Evolutionary conservation across 1,284 basidiomycete genomes (phyloP).

Genomic region (Cutaneotrichosporon sp.): DNA sequence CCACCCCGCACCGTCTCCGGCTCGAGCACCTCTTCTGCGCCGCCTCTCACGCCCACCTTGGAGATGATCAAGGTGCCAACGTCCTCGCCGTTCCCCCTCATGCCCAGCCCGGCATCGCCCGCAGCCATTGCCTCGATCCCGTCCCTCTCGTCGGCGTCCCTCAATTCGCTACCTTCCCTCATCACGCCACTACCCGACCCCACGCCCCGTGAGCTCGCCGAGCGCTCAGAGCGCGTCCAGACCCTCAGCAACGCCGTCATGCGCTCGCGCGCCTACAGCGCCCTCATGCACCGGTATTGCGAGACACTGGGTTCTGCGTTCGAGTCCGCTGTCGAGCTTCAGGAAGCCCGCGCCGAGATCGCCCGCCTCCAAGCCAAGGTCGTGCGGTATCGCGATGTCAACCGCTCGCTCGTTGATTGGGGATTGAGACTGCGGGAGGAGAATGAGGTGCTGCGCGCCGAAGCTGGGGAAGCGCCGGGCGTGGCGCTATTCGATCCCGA

Average conservation of each 20-base stretch:
- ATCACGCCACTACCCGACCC: background rate
- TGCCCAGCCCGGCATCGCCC: background rate
- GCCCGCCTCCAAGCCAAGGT: background rate
- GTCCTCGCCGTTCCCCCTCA: background rate
- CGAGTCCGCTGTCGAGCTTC: background rate
- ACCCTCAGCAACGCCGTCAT: background rate
- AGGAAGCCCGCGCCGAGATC: background rate
- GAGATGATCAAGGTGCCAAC: background rate
- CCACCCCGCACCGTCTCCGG: background rate
- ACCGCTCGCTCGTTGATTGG: slow-evolving; percentile 6
- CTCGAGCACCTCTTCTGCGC: background rate
- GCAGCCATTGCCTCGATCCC: background rate
- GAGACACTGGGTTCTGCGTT: background rate
- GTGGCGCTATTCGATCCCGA: slow-evolving; percentile 1
- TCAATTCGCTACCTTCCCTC: background rate
- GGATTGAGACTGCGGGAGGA: background rate
- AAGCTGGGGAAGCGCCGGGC: background rate
- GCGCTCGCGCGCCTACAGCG: slow-evolving; percentile 2
- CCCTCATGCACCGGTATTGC: slow-evolving; percentile 2
- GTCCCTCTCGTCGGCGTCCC: background rate
- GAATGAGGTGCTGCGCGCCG: slow-evolving; percentile 4
- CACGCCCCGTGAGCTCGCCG: slow-evolving; percentile 6
- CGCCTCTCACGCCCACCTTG: background rate
- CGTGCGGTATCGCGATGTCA: background rate
- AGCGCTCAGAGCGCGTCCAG: slow-evolving; percentile 6